Percentiles rank a stretch among this genome's conserved stretches.
phyloP scores from a whole-genome alignment of 495 filamentous ascomycete genomes.

The Penicillium mononematosum region DNA sequence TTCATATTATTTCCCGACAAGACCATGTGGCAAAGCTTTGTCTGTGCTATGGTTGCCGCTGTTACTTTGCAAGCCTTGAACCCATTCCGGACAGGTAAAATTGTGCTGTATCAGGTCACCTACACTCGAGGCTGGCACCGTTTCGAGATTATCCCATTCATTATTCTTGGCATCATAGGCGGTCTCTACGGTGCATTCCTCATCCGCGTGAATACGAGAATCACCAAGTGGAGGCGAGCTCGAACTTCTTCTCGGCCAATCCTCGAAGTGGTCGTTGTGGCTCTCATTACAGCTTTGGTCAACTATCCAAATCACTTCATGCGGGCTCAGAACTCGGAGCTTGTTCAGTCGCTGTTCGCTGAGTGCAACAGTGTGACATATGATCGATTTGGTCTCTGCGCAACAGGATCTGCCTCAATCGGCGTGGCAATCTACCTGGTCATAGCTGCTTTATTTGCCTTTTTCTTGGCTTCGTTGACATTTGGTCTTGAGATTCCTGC shows the following conservation, averaged over 20 bases:
- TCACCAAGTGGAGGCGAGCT: constrained; percentile 76
- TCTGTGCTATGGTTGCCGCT: constrained; percentile 96
- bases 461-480: constrained; percentile 81
- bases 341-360: constrained; percentile 88
- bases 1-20: constrained; percentile 99
- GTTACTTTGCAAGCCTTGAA: constrained; percentile 90
- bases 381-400: constrained; percentile 86
- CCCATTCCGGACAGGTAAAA: constrained; percentile 92
- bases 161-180: constrained; percentile 81
- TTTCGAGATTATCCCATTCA: constrained; percentile 90
- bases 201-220: constrained; percentile 87
- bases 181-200: constrained; percentile 93
- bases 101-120: constrained; percentile 94
- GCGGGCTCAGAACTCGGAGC: constrained; percentile 84
- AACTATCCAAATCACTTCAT: constrained; percentile 96
- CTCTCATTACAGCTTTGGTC: constrained; percentile 77
- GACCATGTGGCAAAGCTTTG: constrained; percentile 99
- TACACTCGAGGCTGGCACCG: constrained; percentile 92
- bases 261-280: constrained; percentile 70
- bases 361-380: constrained; percentile 78
- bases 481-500: constrained; percentile 97
- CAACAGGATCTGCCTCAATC: constrained; percentile 66
- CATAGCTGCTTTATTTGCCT: constrained; percentile 75
- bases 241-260: constrained; percentile 60
- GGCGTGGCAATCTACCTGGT: constrained; percentile 77